A percentile compares a stretch with the other conserved stretches of the same genome.
phyloP scores from a whole-genome alignment of 768 basidiomycete genomes.

The Xerocomellus chrysenteron region DNA sequence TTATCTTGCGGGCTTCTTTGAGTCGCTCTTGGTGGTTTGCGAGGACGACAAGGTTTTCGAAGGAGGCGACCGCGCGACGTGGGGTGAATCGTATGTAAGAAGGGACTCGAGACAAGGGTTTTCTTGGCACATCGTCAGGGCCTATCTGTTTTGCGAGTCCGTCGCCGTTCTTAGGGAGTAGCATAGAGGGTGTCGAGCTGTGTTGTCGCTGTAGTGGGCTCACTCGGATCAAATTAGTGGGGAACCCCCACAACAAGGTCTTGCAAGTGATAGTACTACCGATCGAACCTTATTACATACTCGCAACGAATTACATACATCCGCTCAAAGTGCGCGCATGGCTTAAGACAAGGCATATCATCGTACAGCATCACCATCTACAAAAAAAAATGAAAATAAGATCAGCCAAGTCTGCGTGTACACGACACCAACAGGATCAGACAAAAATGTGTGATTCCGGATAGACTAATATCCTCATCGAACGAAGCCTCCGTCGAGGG shows the following conservation, averaged over 20 bases:
- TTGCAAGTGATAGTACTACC: too few relatives aligned
- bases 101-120: conserved; percentile 18
- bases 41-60: conserved; percentile 80
- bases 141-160: neutral
- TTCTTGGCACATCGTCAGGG: neutral
- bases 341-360: neutral
- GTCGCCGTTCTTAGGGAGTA: conserved; percentile 1
- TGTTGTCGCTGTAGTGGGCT: neutral
- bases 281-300: too few relatives aligned
- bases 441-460: conserved; percentile 40
- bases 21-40: conserved; percentile 82
- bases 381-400: neutral
- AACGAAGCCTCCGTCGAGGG: conserved; percentile 80
- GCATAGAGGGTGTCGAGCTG: conserved; percentile 3
- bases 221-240: too few relatives aligned
- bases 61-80: conserved; percentile 63
- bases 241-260: too few relatives aligned
- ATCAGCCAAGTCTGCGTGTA: conserved; percentile 11
- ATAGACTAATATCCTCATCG: conserved; percentile 54
- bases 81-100: conserved; percentile 54
- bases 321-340: too few relatives aligned
- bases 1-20: conserved; percentile 70
- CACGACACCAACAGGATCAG: conserved; percentile 45
- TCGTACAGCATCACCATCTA: conserved; percentile 18
- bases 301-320: too few relatives aligned